phyloP scores from a whole-genome alignment of 495 filamentous ascomycete species.

The Aspergillus saccharolyticus region DNA sequence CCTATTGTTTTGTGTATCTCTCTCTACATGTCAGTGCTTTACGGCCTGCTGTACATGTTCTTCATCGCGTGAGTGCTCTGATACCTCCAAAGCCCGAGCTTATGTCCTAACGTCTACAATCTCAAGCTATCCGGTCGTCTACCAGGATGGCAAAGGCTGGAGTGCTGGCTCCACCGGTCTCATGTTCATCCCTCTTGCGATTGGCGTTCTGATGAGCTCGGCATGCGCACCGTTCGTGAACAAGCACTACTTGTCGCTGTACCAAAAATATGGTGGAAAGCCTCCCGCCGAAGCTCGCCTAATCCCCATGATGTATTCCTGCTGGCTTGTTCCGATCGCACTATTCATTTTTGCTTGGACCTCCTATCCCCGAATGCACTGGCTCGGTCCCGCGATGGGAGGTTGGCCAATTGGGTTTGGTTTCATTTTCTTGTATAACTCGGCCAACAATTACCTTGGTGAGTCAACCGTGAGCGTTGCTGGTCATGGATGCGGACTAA shows the following conservation, averaged over 20 bases:
- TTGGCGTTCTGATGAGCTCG: slow-evolving; percentile 63
- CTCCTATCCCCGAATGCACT: slow-evolving; percentile 58
- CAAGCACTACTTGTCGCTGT: slow-evolving; percentile 65
- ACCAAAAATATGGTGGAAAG: slow-evolving; percentile 54
- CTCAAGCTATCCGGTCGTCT: slow-evolving; percentile 69
- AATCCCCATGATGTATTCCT: slow-evolving; percentile 80
- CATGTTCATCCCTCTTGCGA: slow-evolving; percentile 73
- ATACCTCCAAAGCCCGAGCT: background rate
- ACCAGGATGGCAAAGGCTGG: slow-evolving; percentile 67
- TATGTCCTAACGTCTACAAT: slow-evolving; percentile 9
- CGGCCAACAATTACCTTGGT: slow-evolving; percentile 74
- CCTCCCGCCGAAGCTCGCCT: slow-evolving; percentile 72
- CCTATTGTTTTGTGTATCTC: slow-evolving; percentile 74
- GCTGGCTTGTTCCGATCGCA: slow-evolving; percentile 73
- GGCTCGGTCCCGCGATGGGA: slow-evolving; percentile 67
- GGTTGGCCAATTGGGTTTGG: slow-evolving; percentile 78
- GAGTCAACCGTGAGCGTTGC: slow-evolving; percentile 8
- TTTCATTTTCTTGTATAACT: slow-evolving; percentile 82
- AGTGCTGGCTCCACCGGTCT: slow-evolving; percentile 66
- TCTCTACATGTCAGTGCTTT: slow-evolving; percentile 74
- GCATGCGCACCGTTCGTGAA: slow-evolving; percentile 66
- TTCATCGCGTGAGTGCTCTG: slow-evolving; percentile 52
- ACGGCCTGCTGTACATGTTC: slow-evolving; percentile 79
- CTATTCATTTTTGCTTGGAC: slow-evolving; percentile 86
- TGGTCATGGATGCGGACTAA: slow-evolving; percentile 10